Conservation (phyloP, 1,284 basidiomycete species). For the Uromyces viciae-fabae region DNA sequence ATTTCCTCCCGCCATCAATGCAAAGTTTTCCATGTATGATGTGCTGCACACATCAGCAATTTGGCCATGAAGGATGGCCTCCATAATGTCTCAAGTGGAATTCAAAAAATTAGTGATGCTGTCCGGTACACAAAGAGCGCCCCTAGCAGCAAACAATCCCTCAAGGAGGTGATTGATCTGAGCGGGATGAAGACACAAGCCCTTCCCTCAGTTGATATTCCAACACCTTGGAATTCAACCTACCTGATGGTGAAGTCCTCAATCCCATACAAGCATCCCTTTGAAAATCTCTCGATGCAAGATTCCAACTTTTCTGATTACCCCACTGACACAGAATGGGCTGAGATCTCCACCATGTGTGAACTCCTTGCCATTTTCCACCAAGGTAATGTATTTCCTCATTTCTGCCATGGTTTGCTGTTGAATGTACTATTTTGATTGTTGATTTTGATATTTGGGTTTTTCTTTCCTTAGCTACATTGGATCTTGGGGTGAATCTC, state of each 20-base stretch:
- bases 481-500: too few relatives aligned
- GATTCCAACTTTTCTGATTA: not conserved
- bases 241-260: not conserved
- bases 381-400: too few relatives aligned
- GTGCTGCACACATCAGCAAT: not conserved
- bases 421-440: too few relatives aligned
- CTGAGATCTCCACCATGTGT: too few relatives aligned
- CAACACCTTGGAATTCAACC: not conserved
- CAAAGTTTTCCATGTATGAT: not conserved
- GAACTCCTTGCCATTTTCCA: too few relatives aligned
- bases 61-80: not conserved
- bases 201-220: not conserved
- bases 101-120: not conserved
- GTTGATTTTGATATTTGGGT: too few relatives aligned
- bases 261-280: not conserved
- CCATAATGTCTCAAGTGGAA: not conserved
- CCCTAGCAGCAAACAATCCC: not conserved
- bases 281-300: not conserved
- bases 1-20: too few relatives aligned
- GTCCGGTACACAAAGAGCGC: not conserved
- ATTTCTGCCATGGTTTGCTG: too few relatives aligned
- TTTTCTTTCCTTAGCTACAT: too few relatives aligned
- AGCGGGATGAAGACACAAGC: not conserved
- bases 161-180: not conserved
- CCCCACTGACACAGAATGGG: not conserved